Evolutionary conservation across 139 green algal genomes (phyloP).

Genomic region (Volvox africanus): DNA sequence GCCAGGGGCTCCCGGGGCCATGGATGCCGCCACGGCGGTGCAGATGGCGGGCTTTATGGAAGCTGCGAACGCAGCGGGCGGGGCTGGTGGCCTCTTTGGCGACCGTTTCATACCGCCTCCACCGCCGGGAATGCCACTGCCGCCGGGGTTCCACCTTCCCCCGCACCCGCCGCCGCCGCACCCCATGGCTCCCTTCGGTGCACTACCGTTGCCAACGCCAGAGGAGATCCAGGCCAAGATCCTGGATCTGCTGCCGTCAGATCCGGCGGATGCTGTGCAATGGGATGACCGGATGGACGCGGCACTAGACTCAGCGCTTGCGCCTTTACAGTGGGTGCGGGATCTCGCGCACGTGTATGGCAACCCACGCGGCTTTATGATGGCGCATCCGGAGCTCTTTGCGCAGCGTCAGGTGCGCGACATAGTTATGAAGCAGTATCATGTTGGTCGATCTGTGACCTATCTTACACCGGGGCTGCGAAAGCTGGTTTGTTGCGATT

Average conservation of each 20-base stretch:
- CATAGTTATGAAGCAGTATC: too few species aligned
- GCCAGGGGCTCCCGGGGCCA: neutral
- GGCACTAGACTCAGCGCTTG: conserved; percentile 4
- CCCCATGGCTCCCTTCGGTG: neutral
- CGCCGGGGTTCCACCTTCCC: conserved; percentile 18
- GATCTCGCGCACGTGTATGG: conserved; percentile 31
- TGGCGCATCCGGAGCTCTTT: conserved; percentile 21
- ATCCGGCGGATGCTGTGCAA: conserved; percentile 4
- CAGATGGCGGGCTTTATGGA: conserved; percentile 7
- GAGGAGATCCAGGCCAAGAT: conserved; percentile 45
- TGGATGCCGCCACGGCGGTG: neutral
- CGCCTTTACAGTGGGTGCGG: conserved; percentile 19
- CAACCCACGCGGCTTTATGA: conserved; percentile 18
- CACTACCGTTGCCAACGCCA: neutral
- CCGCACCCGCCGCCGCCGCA: neutral
- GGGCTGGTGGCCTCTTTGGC: neutral
- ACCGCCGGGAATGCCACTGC: conserved; percentile 17
- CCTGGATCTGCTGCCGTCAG: conserved; percentile 32
- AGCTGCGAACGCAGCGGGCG: neutral
- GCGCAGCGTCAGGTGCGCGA: conserved; percentile 22
- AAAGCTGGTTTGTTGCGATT: too few species aligned
- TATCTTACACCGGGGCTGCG: too few species aligned
- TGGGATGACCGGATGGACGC: conserved; percentile 34
- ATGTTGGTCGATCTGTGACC: too few species aligned
- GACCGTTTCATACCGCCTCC: conserved; percentile 32